Conservation (phyloP, 1,284 basidiomycete genomes). For the Lentinus polychrous region DNA sequence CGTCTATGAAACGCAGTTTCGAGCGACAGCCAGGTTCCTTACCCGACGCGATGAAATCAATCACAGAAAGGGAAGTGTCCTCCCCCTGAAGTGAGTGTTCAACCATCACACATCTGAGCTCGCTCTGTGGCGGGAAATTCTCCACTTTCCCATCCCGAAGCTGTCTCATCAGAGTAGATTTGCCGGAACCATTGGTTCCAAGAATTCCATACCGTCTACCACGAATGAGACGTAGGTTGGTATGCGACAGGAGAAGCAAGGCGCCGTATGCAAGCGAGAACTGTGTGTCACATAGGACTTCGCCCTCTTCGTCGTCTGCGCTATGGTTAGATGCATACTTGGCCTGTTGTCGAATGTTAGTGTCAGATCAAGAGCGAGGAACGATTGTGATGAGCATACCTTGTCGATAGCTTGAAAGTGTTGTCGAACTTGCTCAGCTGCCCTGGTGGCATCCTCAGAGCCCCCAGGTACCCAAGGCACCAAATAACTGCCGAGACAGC, state of each 20-base stretch:
- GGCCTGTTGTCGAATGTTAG: slow-evolving; percentile 32
- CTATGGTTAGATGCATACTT: slow-evolving; percentile 38
- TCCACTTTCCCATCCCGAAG: slow-evolving; percentile 93
- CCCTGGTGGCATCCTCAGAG: slow-evolving; percentile 36
- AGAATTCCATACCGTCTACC: slow-evolving; percentile 94
- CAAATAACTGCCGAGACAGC: slow-evolving; percentile 68
- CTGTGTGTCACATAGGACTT: slow-evolving; percentile 86
- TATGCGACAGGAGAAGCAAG: slow-evolving; percentile 92
- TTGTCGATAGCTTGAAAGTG: slow-evolving; percentile 78
- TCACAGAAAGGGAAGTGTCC: slow-evolving; percentile 72
- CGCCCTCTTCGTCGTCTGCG: slow-evolving; percentile 67
- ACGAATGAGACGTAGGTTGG: slow-evolving; percentile 83
- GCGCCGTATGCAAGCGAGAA: slow-evolving; percentile 98
- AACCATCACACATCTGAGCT: slow-evolving; percentile 90
- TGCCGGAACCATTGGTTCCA: slow-evolving; percentile 93
- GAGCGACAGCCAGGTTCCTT: slow-evolving; percentile 18
- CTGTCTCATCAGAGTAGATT: slow-evolving; percentile 95
- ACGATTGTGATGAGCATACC: slow-evolving; percentile 24
- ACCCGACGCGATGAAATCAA: slow-evolving; percentile 88
- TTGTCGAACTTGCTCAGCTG: slow-evolving; percentile 60
- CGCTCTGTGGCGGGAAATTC: slow-evolving; percentile 88
- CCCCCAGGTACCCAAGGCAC: slow-evolving; percentile 54
- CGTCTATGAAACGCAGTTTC: not conserved
- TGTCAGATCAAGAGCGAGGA: slow-evolving; percentile 3
- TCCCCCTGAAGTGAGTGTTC: slow-evolving; percentile 95